These are phyloP conservation scores for Arabidopsis suecica DNA, from an alignment of 345 rosid species.

Conservation along the genomic window DNA sequence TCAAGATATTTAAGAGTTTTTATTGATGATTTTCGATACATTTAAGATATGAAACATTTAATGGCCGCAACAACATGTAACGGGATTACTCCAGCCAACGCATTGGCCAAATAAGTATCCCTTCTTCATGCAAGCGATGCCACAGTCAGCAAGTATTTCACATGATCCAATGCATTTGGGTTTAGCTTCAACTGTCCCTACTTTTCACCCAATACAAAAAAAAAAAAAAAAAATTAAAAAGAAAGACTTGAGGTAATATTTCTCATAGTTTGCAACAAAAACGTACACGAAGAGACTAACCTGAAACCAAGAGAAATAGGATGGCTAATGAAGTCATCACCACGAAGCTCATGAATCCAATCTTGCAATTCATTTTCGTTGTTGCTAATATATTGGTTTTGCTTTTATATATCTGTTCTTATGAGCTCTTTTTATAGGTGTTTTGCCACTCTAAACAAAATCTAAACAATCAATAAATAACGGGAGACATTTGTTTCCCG, in stretches of 20 bases:
- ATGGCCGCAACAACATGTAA: constrained; percentile 11
- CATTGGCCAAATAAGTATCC: constrained; percentile 25
- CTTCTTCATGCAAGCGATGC: not conserved
- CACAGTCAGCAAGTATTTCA: not conserved
- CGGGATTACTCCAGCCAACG: not conserved
- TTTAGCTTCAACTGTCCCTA: constrained; percentile 21
- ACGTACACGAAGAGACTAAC: not conserved
- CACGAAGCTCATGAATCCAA: constrained; percentile 1
- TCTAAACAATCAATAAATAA: too few species aligned
- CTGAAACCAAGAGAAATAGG: constrained; percentile 1
- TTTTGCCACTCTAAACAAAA: not conserved
- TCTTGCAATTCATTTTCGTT: constrained; percentile 14
- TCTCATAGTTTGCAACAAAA: not conserved
- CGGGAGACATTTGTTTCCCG: too few species aligned
- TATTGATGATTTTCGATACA: not conserved
- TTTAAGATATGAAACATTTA: not conserved
- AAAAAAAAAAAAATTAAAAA: not conserved
- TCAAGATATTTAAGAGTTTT: too few species aligned
- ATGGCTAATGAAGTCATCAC: not conserved
- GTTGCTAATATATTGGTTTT: not conserved
- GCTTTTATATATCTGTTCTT: not conserved
- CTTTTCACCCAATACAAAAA: constrained; percentile 9
- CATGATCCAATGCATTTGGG: constrained; percentile 10
- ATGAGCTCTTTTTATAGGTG: not conserved
- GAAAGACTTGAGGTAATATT: not conserved